Conservation (phyloP, 192 early-diverging fungal species). For the Glomus cerebriforme region DNA sequence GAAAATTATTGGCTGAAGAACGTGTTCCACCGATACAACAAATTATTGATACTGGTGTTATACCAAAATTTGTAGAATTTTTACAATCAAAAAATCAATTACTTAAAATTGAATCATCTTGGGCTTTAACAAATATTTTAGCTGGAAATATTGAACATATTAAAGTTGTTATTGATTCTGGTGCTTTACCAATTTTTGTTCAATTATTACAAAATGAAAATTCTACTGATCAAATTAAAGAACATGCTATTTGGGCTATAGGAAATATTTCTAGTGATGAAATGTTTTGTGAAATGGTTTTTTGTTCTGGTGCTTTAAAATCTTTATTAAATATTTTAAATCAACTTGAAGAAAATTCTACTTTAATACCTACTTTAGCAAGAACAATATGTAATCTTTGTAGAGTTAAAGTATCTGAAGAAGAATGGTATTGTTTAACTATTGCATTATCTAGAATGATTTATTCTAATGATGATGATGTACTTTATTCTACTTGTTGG, state of each 20-base stretch:
- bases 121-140: constrained; percentile 57
- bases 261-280: constrained; percentile 58
- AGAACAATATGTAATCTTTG: constrained; percentile 85
- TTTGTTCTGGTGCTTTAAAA: constrained; percentile 38
- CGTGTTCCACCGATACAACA: constrained; percentile 54
- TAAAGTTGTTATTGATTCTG: constrained; percentile 45
- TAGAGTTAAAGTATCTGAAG: constrained; percentile 71
- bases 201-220: constrained; percentile 37
- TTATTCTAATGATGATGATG: constrained; percentile 69
- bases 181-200: constrained; percentile 52
- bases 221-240: constrained; percentile 41
- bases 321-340: constrained; percentile 39
- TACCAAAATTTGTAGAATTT: constrained; percentile 56
- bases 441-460: constrained; percentile 63
- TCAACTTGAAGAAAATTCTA: constrained; percentile 38
- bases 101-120: constrained; percentile 57
- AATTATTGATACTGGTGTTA: constrained; percentile 49
- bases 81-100: constrained; percentile 40
- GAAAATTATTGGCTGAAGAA: constrained; percentile 56
- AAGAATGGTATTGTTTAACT: constrained; percentile 63
- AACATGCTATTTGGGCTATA: constrained; percentile 56
- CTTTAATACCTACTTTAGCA: constrained; percentile 77
- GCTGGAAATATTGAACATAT: constrained; percentile 51
- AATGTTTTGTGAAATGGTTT: constrained; percentile 46
- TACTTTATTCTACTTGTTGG: constrained; percentile 81